Conservation (phyloP, 805 yeast species). For the Candida andamanensis region DNA sequence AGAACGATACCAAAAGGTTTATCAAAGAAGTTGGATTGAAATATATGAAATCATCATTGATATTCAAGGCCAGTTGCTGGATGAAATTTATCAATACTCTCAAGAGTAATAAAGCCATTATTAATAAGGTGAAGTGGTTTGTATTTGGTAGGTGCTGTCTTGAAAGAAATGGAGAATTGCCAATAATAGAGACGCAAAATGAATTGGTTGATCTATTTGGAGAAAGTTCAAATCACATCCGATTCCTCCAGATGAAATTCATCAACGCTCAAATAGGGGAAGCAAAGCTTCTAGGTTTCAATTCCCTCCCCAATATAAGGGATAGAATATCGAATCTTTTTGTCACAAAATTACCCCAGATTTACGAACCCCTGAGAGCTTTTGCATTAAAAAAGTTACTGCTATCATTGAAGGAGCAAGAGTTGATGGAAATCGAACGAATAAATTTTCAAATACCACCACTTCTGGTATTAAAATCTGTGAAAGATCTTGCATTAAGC, state of each 20-base stretch:
- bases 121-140: constrained; percentile 22
- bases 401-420: constrained; percentile 27
- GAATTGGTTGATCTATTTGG: constrained; percentile 24
- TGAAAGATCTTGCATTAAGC: constrained; percentile 26
- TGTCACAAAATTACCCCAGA: constrained; percentile 18
- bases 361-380: constrained; percentile 22
- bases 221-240: constrained; percentile 17
- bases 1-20: constrained; percentile 11
- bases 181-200: constrained; percentile 15
- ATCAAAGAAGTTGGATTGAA: constrained; percentile 24
- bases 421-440: constrained; percentile 14
- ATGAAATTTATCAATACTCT: constrained; percentile 16
- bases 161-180: constrained; percentile 1
- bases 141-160: constrained; percentile 30
- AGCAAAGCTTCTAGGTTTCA: constrained; percentile 19
- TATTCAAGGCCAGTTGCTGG: constrained; percentile 16
- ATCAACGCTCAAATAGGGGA: constrained; percentile 22
- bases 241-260: constrained; percentile 29
- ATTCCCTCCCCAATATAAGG: constrained; percentile 19
- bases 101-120: constrained; percentile 13
- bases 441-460: constrained; percentile 19
- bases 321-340: constrained; percentile 26
- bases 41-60: constrained; percentile 28
- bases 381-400: constrained; percentile 25
- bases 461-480: constrained; percentile 17